These are phyloP conservation scores for Penicillium angulare DNA, from an alignment of 495 filamentous ascomycete genomes.

Conservation along the genomic window DNA sequence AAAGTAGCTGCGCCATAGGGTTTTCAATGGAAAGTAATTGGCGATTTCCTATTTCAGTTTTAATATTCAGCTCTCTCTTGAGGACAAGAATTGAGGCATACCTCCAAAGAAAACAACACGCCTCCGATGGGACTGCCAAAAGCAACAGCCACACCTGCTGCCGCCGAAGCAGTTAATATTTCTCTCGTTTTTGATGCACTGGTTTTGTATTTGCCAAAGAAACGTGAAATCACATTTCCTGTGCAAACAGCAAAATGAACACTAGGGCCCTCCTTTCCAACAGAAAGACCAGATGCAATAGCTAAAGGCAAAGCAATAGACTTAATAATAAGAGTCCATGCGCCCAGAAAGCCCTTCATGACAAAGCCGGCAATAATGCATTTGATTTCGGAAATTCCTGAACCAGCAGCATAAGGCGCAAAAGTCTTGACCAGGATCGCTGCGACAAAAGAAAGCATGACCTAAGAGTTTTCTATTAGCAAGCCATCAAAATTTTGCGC, in stretches of 20 bases:
- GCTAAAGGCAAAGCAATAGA: slow-evolving; percentile 87
- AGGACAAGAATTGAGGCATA: slow-evolving; percentile 19
- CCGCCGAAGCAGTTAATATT: slow-evolving; percentile 90
- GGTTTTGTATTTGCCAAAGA: slow-evolving; percentile 89
- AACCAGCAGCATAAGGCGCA: slow-evolving; percentile 94
- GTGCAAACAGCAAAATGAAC: slow-evolving; percentile 98
- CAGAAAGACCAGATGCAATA: slow-evolving; percentile 91
- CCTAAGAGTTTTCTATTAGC: slow-evolving; percentile 42
- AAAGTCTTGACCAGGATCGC: slow-evolving; percentile 88
- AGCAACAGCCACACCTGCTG: slow-evolving; percentile 92
- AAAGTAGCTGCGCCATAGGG: slow-evolving; percentile 97
- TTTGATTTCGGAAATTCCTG: slow-evolving; percentile 98
- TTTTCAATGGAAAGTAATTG: slow-evolving; percentile 96
- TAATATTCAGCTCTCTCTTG: slow-evolving; percentile 6
- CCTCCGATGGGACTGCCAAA: slow-evolving; percentile 98
- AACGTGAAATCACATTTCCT: slow-evolving; percentile 90
- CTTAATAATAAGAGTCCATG: slow-evolving; percentile 92
- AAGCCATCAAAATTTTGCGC: neutral
- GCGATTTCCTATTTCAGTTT: slow-evolving; percentile 72
- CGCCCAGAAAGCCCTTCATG: slow-evolving; percentile 97
- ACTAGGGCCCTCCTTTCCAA: slow-evolving; percentile 96
- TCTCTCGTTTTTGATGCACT: slow-evolving; percentile 95
- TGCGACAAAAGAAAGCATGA: slow-evolving; percentile 76
- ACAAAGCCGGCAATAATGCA: slow-evolving; percentile 99
- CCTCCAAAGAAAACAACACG: slow-evolving; percentile 92